These are phyloP conservation scores for Aspergillus heteromorphus DNA, from an alignment of 495 filamentous ascomycete genomes.

Conservation along the genomic window DNA sequence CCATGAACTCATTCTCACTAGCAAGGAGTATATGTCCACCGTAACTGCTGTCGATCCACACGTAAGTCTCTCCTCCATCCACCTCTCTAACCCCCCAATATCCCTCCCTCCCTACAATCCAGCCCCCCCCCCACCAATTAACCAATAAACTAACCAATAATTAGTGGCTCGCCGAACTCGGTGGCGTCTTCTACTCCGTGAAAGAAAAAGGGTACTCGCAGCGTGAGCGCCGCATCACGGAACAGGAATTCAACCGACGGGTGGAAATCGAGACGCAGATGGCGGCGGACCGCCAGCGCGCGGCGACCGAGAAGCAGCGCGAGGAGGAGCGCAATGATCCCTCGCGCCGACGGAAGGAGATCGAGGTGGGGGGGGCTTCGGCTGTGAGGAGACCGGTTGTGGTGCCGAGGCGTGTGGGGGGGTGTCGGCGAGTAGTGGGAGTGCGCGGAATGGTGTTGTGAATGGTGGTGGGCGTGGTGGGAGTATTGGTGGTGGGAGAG, in stretches of 20 bases:
- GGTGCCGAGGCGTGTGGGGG: constrained; percentile 36
- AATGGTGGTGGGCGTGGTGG: constrained; percentile 19
- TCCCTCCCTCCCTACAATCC: not conserved
- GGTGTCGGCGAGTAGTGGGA: constrained; percentile 36
- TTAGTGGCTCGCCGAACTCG: constrained; percentile 96
- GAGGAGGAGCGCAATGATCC: constrained; percentile 35
- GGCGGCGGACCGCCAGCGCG: constrained; percentile 74
- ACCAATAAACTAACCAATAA: constrained; percentile 14
- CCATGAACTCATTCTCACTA: constrained; percentile 95
- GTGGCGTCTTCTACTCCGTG: constrained; percentile 97
- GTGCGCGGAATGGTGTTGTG: constrained; percentile 47
- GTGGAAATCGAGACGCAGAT: constrained; percentile 96
- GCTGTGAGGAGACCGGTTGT: constrained; percentile 36
- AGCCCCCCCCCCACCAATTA: constrained; percentile 2
- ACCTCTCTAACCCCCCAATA: not conserved
- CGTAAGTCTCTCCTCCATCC: constrained; percentile 31
- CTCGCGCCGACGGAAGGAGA: constrained; percentile 29
- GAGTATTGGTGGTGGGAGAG: constrained; percentile 17
- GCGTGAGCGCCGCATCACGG: constrained; percentile 80
- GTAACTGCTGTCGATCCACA: constrained; percentile 96
- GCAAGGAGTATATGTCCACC: constrained; percentile 97
- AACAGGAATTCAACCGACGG: constrained; percentile 89
- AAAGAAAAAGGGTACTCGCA: constrained; percentile 97
- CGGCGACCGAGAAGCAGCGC: constrained; percentile 51
- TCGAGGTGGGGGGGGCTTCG: constrained; percentile 37